Evolutionary conservation across 495 filamentous ascomycete species (phyloP).

Genomic region (Penicillium verhagenii): DNA sequence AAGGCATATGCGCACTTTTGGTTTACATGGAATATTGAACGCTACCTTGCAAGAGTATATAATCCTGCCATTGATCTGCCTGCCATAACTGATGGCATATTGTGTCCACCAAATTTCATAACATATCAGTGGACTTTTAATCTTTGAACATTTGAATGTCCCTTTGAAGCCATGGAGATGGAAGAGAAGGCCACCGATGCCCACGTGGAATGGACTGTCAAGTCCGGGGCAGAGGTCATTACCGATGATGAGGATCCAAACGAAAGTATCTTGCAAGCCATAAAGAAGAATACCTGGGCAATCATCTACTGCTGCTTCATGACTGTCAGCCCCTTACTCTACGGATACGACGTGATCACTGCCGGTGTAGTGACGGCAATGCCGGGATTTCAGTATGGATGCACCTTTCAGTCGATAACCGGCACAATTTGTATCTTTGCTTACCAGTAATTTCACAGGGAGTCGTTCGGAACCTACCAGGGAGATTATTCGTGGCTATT

Average conservation of each 20-base stretch:
- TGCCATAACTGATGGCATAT: neutral
- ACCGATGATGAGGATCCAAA: neutral
- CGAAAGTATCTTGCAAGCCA: neutral
- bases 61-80: neutral
- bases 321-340: neutral
- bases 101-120: neutral
- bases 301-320: neutral
- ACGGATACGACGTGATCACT: neutral
- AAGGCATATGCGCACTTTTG: neutral
- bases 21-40: neutral
- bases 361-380: neutral
- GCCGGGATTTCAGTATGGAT: neutral
- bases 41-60: neutral
- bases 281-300: neutral
- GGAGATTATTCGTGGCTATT: no score
- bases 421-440: no score
- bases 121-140: no score
- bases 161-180: neutral
- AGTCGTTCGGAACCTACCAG: neutral
- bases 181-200: neutral
- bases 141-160: no score
- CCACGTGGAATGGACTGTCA: neutral
- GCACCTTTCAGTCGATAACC: neutral
- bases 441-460: neutral
- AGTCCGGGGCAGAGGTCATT: neutral